phyloP scores from a whole-genome alignment of 2,329 filamentous ascomycete species.

The Niveomyces coronatus region DNA sequence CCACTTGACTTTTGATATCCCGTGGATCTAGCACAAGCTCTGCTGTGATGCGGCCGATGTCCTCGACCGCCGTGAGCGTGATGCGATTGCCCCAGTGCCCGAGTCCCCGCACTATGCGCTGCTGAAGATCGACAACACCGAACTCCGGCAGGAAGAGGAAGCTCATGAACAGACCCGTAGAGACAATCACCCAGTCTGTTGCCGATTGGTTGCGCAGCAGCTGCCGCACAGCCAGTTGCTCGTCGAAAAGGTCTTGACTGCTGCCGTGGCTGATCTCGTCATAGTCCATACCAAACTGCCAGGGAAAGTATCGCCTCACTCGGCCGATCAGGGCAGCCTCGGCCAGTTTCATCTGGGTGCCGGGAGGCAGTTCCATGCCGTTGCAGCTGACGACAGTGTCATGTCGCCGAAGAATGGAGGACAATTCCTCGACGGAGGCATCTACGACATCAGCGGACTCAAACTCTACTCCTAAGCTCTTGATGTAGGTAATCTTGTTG shows the following conservation, averaged over 20 bases:
- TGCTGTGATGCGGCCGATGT: slow-evolving; percentile 53
- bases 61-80: slow-evolving; percentile 50
- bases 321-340: slow-evolving; percentile 42
- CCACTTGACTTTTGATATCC: slow-evolving; percentile 28
- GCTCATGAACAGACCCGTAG: slow-evolving; percentile 60
- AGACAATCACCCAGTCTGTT: slow-evolving; percentile 53
- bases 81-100: slow-evolving; percentile 52
- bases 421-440: slow-evolving; percentile 27
- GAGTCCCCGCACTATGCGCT: slow-evolving; percentile 38
- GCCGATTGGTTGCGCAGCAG: slow-evolving; percentile 35
- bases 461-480: slow-evolving; percentile 27
- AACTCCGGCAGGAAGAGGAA: slow-evolving; percentile 56
- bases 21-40: slow-evolving; percentile 39
- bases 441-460: slow-evolving; percentile 35
- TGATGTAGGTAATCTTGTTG: slow-evolving; percentile 22
- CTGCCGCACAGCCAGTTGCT: slow-evolving; percentile 50
- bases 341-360: slow-evolving; percentile 47
- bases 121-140: slow-evolving; percentile 45
- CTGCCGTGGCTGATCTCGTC: slow-evolving; percentile 49
- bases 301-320: slow-evolving; percentile 49
- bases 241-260: slow-evolving; percentile 56
- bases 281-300: slow-evolving; percentile 68
- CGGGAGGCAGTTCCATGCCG: slow-evolving; percentile 46
- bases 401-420: slow-evolving; percentile 32
- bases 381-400: slow-evolving; percentile 49